These are phyloP conservation scores for Geranium incanum DNA, from an alignment of 441 rosid genomes.

Conservation along the genomic window DNA sequence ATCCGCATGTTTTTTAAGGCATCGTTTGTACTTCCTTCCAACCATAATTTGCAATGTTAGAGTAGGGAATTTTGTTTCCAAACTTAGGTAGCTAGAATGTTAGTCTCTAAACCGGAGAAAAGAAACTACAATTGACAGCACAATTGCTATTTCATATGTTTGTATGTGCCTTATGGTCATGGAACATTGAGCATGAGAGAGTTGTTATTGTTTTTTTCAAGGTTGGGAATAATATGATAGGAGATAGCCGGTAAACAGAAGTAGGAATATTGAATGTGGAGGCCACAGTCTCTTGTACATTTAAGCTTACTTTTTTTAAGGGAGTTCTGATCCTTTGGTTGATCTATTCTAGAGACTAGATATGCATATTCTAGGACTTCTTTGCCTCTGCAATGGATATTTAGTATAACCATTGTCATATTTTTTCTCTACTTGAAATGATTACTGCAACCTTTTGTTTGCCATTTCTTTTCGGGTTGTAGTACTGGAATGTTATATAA, in stretches of 20 bases:
- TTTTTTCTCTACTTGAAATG: not conserved
- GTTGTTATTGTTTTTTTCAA: not conserved
- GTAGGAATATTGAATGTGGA: not conserved
- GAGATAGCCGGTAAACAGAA: not conserved
- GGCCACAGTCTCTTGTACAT: not conserved
- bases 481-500: not conserved
- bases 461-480: not conserved
- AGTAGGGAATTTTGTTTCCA: not conserved
- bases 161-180: not conserved
- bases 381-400: not conserved
- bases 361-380: not conserved
- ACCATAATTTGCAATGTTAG: not conserved
- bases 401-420: not conserved
- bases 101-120: not conserved
- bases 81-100: not conserved
- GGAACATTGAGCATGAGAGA: not conserved
- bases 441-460: not conserved
- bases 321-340: not conserved
- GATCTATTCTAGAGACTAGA: not conserved
- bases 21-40: not conserved
- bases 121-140: not conserved
- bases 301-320: not conserved
- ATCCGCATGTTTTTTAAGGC: not conserved
- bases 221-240: not conserved
- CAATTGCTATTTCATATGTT: not conserved